Evolutionary conservation across 495 filamentous ascomycete genomes (phyloP), one percentile per base, ranked within the genome.

Genomic region (Aspergillus indologenus): DNA sequence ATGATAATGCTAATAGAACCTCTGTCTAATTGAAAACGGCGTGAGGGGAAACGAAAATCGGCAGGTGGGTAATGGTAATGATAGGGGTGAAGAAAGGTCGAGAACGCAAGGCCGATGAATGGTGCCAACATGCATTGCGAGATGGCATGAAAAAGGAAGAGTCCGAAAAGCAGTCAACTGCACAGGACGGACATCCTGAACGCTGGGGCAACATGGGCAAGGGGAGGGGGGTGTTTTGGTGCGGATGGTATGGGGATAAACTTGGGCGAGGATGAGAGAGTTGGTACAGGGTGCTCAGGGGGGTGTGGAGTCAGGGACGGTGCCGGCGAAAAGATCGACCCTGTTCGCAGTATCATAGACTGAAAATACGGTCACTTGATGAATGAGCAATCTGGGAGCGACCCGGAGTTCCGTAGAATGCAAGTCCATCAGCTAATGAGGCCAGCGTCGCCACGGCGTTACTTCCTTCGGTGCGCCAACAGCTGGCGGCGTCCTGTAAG

Each of bases 1-100:
- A 79, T 79, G 75, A 77, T 59, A 69, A 71, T 69, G 70, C 69
- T 71, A 72, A 69, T 66, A 56, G 62, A 64, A 69, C 65, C 66
- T 70, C 72, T 71, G 74, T 79, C 75, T 79, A 79, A 76, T 75
- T 74, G 73, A 68, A 72, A 75, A 61, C 43, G 63, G 62, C 56
- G 54, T 68, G 68, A 64, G 64, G 64, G 59, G 52, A 46, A 22
- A 53, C 61, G 52, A 61, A 50, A 68, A 55, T 49, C 45, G 53
- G 57, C 54, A 52, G 56, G 58, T 54, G 59, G 57, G 52, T 69
- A 65, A 52, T 58, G 59, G 64, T 59, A 68, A 60, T 53, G 64
- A 60, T 29, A 56, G 57, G 40, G 59, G 57, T n/a, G n/a, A 50
- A 59, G 63, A 49, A 68, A 73, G 67, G 67, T 72, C 70, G 69